These are phyloP conservation scores for Leccinum variicolor DNA, from an alignment of 768 basidiomycete genomes.

Conservation along the genomic window DNA sequence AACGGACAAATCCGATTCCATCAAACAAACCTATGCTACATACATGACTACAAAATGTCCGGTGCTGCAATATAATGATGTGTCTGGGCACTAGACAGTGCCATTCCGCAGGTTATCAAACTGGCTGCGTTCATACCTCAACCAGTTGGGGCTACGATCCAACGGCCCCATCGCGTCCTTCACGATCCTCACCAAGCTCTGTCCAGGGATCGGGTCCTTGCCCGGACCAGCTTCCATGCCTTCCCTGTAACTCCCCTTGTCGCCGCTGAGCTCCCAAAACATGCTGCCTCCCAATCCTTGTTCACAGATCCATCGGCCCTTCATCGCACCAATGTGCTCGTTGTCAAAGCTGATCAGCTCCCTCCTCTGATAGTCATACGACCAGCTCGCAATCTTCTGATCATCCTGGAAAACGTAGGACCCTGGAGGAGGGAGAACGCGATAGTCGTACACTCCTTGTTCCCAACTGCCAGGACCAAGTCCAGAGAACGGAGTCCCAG, in stretches of 20 bases:
- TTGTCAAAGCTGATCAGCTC: slow-evolving; percentile 87
- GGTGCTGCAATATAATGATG: background rate
- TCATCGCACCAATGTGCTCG: slow-evolving; percentile 63
- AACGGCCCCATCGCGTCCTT: slow-evolving; percentile 76
- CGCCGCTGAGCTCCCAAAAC: slow-evolving; percentile 92
- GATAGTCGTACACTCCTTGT: slow-evolving; percentile 88
- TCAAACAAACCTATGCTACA: slow-evolving; percentile 1
- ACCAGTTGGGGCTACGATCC: slow-evolving; percentile 75
- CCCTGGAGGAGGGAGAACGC: slow-evolving; percentile 77
- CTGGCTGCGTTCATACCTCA: slow-evolving; percentile 70
- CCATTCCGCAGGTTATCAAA: slow-evolving; percentile 79
- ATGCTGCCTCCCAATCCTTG: slow-evolving; percentile 86
- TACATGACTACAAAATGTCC: background rate
- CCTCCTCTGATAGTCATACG: slow-evolving; percentile 66
- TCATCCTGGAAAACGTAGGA: slow-evolving; percentile 66
- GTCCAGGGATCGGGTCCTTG: slow-evolving; percentile 68
- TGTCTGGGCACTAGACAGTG: slow-evolving; percentile 37
- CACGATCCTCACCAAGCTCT: slow-evolving; percentile 69
- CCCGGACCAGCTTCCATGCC: slow-evolving; percentile 74
- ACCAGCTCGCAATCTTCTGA: slow-evolving; percentile 72
- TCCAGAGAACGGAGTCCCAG: slow-evolving; percentile 76
- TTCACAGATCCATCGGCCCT: slow-evolving; percentile 76
- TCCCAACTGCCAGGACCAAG: slow-evolving; percentile 92
- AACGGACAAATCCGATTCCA: background rate
- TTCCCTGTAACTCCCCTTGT: slow-evolving; percentile 65